Percentiles rank a stretch among this genome's conserved stretches.
Conservation (phyloP, 352 stramenopile genomes). For the Saprolegnia parasitica region DNA sequence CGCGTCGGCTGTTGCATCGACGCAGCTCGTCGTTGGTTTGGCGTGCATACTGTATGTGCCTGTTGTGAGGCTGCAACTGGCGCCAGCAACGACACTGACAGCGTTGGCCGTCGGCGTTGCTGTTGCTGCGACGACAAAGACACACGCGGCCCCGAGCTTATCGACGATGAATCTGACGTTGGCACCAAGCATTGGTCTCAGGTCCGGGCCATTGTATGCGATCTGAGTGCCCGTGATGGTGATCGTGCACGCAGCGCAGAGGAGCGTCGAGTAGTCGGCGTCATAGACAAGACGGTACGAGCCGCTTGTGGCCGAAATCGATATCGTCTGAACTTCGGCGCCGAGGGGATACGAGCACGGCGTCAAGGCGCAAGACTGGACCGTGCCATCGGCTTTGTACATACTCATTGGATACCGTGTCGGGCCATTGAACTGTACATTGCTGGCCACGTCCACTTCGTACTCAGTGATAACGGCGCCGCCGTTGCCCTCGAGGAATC, state of each 20-base stretch:
- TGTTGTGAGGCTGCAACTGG: constrained; percentile 37
- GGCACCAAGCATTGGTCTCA: constrained; percentile 66
- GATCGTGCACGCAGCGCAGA: constrained; percentile 30
- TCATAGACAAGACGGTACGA: constrained; percentile 65
- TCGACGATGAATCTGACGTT: constrained; percentile 69
- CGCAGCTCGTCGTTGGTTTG: constrained; percentile 46
- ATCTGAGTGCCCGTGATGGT: constrained; percentile 29
- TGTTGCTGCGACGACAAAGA: constrained; percentile 50
- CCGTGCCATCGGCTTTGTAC: constrained; percentile 32
- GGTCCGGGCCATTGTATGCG: constrained; percentile 38
- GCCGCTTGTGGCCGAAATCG: constrained; percentile 58
- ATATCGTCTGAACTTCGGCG: constrained; percentile 88
- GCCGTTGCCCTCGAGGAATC: constrained; percentile 51
- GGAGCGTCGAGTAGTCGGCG: constrained; percentile 7
- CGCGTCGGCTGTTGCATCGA: constrained; percentile 38
- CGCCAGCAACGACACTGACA: constrained; percentile 39
- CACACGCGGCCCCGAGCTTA: constrained; percentile 39
- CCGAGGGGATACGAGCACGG: constrained; percentile 87
- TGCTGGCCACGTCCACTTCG: constrained; percentile 53
- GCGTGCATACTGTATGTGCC: constrained; percentile 49
- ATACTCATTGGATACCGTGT: constrained; percentile 55
- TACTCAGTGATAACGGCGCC: constrained; percentile 59
- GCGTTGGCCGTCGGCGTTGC: constrained; percentile 35
- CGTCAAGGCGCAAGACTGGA: constrained; percentile 34
- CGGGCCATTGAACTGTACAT: constrained; percentile 39